These are phyloP conservation scores for Sutorius eximius DNA, from an alignment of 1,284 basidiomycete species.

Conservation along the genomic window DNA sequence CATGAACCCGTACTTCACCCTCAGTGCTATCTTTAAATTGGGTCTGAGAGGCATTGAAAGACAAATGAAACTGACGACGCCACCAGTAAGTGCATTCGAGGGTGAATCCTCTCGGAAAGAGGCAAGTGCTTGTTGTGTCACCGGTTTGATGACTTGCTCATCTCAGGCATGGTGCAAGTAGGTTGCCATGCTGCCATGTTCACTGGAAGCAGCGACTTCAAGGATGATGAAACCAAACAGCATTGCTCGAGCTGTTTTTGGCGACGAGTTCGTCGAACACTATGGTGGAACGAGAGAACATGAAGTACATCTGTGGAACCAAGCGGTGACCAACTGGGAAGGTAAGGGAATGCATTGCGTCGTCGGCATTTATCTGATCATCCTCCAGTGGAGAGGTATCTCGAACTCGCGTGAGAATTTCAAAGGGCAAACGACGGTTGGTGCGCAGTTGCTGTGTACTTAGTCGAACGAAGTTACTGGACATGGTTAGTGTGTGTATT, in stretches of 20 bases:
- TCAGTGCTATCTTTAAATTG: slow-evolving; percentile 84
- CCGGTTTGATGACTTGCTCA: background rate
- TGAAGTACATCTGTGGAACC: slow-evolving; percentile 83
- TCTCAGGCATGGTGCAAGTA: slow-evolving; percentile 25
- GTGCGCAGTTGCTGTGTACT: background rate
- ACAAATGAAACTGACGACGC: slow-evolving; percentile 65
- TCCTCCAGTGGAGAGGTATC: slow-evolving; percentile 74
- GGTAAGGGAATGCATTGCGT: slow-evolving; percentile 46
- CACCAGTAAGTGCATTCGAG: slow-evolving; percentile 63
- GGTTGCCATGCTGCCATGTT: slow-evolving; percentile 73
- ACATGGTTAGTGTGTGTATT: slow-evolving; percentile 32
- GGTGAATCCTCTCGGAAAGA: slow-evolving; percentile 35
- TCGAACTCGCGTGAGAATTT: slow-evolving; percentile 66
- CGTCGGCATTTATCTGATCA: slow-evolving; percentile 13
- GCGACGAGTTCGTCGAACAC: slow-evolving; percentile 90
- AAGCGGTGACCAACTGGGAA: slow-evolving; percentile 94
- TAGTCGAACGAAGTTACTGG: background rate
- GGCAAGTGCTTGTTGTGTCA: slow-evolving; percentile 13
- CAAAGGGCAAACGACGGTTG: background rate
- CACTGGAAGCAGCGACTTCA: slow-evolving; percentile 76
- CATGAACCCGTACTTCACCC: slow-evolving; percentile 88
- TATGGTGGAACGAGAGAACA: slow-evolving; percentile 90
- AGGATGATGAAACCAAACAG: slow-evolving; percentile 78
- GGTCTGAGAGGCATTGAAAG: slow-evolving; percentile 87
- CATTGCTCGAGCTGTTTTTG: slow-evolving; percentile 84